These are phyloP conservation scores for Globisporangium okanoganense DNA, from an alignment of 352 stramenopile species.

Conservation along the genomic window DNA sequence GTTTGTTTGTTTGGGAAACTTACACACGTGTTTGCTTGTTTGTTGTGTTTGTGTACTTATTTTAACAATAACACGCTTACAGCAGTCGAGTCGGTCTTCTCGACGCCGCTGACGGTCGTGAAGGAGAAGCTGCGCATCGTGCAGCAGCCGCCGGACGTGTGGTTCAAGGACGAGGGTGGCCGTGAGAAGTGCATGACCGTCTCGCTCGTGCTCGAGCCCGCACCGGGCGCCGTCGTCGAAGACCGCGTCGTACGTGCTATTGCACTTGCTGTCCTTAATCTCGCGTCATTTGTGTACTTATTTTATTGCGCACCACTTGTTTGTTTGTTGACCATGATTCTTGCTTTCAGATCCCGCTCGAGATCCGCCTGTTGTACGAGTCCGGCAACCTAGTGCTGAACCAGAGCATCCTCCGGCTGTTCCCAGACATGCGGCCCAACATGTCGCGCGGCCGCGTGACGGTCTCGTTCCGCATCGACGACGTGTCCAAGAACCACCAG, in stretches of 20 bases:
- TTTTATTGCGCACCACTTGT: neutral
- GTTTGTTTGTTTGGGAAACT: neutral
- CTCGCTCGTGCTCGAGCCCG: slow-evolving; percentile 71
- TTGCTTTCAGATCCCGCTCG: slow-evolving; percentile 37
- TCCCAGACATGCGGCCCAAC: slow-evolving; percentile 81
- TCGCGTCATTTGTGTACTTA: neutral
- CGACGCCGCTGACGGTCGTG: slow-evolving; percentile 53
- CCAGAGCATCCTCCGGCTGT: slow-evolving; percentile 89
- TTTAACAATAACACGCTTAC: neutral
- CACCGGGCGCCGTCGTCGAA: slow-evolving; percentile 57
- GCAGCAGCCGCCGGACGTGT: slow-evolving; percentile 87
- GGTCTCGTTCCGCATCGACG: slow-evolving; percentile 95
- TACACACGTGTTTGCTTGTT: neutral
- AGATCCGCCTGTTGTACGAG: slow-evolving; percentile 82
- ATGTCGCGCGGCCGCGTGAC: slow-evolving; percentile 79
- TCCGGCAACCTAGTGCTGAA: slow-evolving; percentile 83
- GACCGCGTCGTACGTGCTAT: slow-evolving; percentile 54
- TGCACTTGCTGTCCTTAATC: neutral
- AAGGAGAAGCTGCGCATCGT: slow-evolving; percentile 77
- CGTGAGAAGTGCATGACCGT: slow-evolving; percentile 95
- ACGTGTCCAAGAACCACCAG: slow-evolving; percentile 98
- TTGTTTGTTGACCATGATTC: too few relatives aligned
- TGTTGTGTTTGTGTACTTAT: neutral
- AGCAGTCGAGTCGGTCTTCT: slow-evolving; percentile 64
- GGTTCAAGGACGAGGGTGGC: slow-evolving; percentile 97